These are phyloP conservation scores for Plasmodium yoelii DNA, from an alignment of 169 alveolate species.

Conservation along the genomic window DNA sequence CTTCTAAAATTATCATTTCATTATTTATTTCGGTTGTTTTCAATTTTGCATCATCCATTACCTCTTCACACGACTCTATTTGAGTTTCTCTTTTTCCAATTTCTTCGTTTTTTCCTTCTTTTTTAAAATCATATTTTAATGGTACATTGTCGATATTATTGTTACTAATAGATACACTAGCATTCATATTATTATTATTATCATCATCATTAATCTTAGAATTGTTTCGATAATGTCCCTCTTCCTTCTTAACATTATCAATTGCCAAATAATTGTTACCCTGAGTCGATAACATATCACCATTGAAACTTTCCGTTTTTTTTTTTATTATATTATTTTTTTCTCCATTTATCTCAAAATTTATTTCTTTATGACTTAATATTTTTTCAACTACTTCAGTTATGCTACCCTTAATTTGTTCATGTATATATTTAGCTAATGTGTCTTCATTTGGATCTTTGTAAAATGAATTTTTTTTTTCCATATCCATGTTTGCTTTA, in stretches of 20 bases:
- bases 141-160: neutral
- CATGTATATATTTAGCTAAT: constrained; percentile 9
- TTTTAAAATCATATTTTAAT: too few species aligned
- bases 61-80: neutral
- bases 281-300: neutral
- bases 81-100: neutral
- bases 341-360: neutral
- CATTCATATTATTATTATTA: neutral
- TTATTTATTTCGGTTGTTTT: neutral
- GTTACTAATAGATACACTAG: neutral
- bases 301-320: neutral
- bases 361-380: neutral
- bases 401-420: constrained; percentile 43
- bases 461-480: neutral
- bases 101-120: too few species aligned
- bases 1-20: constrained; percentile 9
- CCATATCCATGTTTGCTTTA: neutral
- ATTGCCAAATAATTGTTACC: neutral
- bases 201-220: neutral
- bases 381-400: constrained; percentile 39
- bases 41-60: neutral
- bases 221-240: neutral
- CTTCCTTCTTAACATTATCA: neutral
- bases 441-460: constrained; percentile 1
- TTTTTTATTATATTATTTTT: neutral